Base-by-base conservation (phyloP, 306 rosid species). In the Rubus idaeus region DNA sequence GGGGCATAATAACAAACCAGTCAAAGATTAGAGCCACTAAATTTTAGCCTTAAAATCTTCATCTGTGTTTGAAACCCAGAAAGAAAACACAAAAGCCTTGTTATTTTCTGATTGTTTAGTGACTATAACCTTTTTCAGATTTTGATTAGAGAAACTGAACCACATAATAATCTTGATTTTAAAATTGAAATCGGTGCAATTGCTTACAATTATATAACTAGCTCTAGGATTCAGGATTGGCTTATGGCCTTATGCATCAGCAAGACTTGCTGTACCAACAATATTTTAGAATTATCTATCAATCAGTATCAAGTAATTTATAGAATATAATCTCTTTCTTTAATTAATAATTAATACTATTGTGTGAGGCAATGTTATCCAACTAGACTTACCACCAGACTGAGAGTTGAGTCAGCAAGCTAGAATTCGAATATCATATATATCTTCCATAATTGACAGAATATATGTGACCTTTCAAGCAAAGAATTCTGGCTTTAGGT, bases 221-320 rank as follows among this genome's bases (percentile, higher is more conserved):
- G 68, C 49, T 45, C 5, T 14, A 45, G 67, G 40, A 57, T 6
- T 45, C n/a, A n/a, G n/a, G n/a, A n/a, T n/a, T n/a, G n/a, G n/a
- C n/a, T n/a, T n/a, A n/a, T n/a, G n/a, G 75, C 42, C 17, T 2
- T n/a, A 41, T 55, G 67, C 74, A 53, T 40, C 20, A 44, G 30
- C 39, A 42, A 35, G 70, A 77, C 50, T 55, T 42, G 47, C 66
- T 35, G 10, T 10, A 37, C 50, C 62, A 39, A 16, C 61, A 68
- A 62, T 41, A 10, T 68, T 77, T 68, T 20, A 39, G 35, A 40
- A 56, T 41, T 41, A 6, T 55, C 67, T 39, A 64, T 79, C 82
- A 64, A 72, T 64, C 72, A 71, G 5, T n/a, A 57, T 78, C 76
- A 71, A 49, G 41, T 30, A 30, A 30, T 50, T 70, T 1, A 40